These are phyloP conservation scores for Zymoseptoria tritici DNA, from an alignment of 2,329 filamentous ascomycete genomes.

Conservation along the genomic window DNA sequence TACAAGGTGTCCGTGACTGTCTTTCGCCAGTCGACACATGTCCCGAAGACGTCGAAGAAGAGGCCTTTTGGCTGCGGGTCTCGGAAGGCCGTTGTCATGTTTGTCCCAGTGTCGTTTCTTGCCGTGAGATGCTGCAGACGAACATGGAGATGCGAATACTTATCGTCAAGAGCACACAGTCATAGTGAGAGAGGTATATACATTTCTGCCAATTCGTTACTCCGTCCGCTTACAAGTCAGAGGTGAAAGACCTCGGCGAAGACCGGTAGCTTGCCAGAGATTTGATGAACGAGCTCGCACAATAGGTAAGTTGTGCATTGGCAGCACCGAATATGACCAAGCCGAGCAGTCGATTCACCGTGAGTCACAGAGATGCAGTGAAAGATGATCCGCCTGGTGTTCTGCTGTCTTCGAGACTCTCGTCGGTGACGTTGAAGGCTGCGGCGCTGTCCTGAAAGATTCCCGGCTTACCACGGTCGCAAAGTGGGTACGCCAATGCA, in stretches of 20 bases:
- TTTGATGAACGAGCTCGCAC: not conserved
- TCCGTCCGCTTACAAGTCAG: not conserved
- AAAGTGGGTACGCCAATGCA: not conserved
- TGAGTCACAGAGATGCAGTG: not conserved
- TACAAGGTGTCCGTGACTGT: constrained; percentile 56
- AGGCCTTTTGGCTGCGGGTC: constrained; percentile 47
- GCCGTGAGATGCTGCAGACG: not conserved
- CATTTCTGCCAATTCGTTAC: not conserved
- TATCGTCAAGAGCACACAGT: not conserved
- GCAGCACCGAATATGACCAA: not conserved
- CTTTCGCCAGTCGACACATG: constrained; percentile 69
- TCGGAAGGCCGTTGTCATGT: not conserved
- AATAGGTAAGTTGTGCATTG: not conserved
- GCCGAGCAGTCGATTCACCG: not conserved
- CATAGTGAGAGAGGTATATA: not conserved
- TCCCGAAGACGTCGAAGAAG: constrained; percentile 72
- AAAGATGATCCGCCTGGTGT: not conserved
- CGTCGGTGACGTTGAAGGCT: too few species aligned
- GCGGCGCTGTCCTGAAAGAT: not conserved
- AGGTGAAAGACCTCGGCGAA: not conserved
- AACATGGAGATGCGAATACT: not conserved
- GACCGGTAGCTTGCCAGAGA: not conserved
- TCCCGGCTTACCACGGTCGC: not conserved
- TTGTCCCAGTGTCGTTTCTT: too few species aligned
- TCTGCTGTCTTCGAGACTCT: too few species aligned